Conservation (phyloP, 306 rosid species). For the Quercus ilex region DNA sequence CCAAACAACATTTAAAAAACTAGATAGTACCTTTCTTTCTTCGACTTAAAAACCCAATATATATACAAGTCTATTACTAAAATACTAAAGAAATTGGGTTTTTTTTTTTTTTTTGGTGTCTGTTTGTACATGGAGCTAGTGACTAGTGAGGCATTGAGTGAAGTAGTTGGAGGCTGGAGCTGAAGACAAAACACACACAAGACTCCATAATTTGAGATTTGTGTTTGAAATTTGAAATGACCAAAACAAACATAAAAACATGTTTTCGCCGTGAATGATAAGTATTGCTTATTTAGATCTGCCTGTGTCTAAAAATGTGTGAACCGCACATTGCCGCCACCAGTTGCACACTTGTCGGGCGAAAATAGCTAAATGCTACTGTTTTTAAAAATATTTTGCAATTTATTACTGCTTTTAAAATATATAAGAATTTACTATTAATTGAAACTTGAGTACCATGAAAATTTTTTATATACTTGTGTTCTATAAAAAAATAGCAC, state of each 20-base stretch:
- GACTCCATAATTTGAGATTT: background rate
- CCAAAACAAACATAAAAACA: too few species aligned
- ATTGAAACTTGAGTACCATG: too few species aligned
- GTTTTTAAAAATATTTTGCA: too few species aligned
- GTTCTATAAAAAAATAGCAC: too few species aligned
- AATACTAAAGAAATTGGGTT: background rate
- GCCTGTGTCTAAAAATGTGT: background rate
- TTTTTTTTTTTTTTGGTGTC: background rate
- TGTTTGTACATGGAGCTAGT: background rate
- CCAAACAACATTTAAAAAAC: conserved; percentile 16
- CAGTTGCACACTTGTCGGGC: background rate
- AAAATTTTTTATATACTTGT: too few species aligned
- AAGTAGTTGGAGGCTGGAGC: background rate
- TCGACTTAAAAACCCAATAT: background rate
- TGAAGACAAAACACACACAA: conserved; percentile 4
- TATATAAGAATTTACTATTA: accelerated
- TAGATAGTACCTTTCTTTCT: conserved; percentile 1
- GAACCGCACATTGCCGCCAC: background rate
- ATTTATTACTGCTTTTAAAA: too few species aligned
- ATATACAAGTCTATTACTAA: background rate
- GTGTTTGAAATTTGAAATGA: conserved; percentile 32
- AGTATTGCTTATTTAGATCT: too few species aligned
- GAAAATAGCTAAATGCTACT: too few species aligned
- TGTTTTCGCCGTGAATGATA: background rate
- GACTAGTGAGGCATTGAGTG: background rate